These are phyloP conservation scores for Claviceps capensis DNA, from an alignment of 2,329 filamentous ascomycete species.

Conservation along the genomic window DNA sequence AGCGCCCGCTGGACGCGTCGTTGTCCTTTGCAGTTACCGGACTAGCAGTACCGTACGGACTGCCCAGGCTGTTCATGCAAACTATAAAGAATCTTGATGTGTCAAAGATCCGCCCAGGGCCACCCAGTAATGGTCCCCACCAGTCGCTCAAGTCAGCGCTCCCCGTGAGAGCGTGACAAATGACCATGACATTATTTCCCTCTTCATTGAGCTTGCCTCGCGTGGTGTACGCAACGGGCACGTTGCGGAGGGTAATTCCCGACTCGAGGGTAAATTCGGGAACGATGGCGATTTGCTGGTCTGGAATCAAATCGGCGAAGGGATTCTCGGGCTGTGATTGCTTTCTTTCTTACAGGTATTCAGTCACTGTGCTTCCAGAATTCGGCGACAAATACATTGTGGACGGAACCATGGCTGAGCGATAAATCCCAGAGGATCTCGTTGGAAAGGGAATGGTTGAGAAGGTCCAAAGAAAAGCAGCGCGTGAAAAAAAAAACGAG, in stretches of 20 bases:
- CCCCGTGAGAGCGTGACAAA: constrained; percentile 75
- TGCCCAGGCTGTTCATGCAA: constrained; percentile 75
- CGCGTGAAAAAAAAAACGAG: not conserved
- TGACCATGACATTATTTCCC: constrained; percentile 56
- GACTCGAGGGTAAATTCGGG: constrained; percentile 90
- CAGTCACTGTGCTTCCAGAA: constrained; percentile 35
- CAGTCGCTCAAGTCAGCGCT: constrained; percentile 76
- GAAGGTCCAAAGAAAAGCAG: not conserved
- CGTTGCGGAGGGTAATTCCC: constrained; percentile 68
- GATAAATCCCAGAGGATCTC: not conserved
- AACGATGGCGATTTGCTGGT: constrained; percentile 76
- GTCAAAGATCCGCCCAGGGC: constrained; percentile 67
- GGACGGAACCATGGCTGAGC: not conserved
- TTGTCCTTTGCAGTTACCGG: constrained; percentile 82
- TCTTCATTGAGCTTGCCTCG: constrained; percentile 45
- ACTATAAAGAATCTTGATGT: constrained; percentile 73
- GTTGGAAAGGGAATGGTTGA: not conserved
- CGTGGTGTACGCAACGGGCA: constrained; percentile 55
- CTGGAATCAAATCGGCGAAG: constrained; percentile 70
- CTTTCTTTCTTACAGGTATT: constrained; percentile 53
- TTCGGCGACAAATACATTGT: not conserved
- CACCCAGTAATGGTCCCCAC: constrained; percentile 75
- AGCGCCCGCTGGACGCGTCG: constrained; percentile 56
- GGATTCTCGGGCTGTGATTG: constrained; percentile 77
- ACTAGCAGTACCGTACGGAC: constrained; percentile 77